phyloP scores from a whole-genome alignment of 148 eudicot genomes.

The Rhododendron henanense region DNA sequence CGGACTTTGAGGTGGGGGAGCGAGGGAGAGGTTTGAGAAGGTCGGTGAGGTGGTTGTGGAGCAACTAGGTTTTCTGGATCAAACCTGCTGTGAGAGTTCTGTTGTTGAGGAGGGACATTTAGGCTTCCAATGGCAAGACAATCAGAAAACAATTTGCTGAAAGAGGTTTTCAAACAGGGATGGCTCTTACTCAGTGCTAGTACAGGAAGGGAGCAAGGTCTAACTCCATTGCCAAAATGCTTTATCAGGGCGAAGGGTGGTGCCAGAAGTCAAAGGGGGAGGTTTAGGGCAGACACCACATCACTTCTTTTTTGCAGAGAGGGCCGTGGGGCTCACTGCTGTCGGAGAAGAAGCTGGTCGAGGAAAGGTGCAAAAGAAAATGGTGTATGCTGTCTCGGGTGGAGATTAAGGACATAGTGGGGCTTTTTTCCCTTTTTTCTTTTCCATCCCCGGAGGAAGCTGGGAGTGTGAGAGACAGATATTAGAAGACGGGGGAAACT shows the following conservation, averaged over 20 bases:
- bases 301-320: background rate
- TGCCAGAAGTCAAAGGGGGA: background rate
- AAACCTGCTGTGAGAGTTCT: background rate
- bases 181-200: background rate
- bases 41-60: background rate
- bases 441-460: background rate
- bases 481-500: background rate
- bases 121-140: background rate
- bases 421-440: background rate
- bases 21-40: background rate
- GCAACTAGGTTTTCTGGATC: background rate
- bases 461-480: background rate
- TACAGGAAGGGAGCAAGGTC: background rate
- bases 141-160: background rate
- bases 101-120: background rate
- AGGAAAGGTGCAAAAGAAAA: background rate
- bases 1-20: background rate
- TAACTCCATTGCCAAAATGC: background rate
- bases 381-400: background rate
- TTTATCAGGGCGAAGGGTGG: background rate
- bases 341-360: background rate
- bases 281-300: background rate
- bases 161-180: background rate
- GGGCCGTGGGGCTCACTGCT: background rate
- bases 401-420: background rate